Percentiles rank a stretch among this genome's conserved stretches.
Conservation (phyloP, 805 yeast species). For the Saccharomycopsis microspora region DNA sequence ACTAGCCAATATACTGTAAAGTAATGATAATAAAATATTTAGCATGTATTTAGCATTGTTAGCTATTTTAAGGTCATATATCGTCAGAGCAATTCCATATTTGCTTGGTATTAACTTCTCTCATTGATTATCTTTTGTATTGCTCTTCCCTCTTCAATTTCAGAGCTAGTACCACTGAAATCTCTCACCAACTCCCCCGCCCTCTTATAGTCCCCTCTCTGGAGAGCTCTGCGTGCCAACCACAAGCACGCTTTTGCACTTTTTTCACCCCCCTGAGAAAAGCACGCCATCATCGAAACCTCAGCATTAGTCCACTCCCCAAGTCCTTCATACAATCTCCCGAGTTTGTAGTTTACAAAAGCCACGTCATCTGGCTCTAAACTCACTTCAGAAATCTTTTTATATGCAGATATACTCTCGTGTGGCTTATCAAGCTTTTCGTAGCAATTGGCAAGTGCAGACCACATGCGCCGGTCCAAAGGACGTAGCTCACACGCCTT, state of each 20-base stretch:
- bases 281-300: constrained; percentile 53
- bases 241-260: constrained; percentile 75
- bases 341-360: constrained; percentile 52
- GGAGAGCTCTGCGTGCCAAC: constrained; percentile 65
- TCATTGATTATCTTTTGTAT: constrained; percentile 23
- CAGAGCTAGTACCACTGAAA: constrained; percentile 69
- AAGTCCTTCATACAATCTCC: constrained; percentile 48
- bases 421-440: constrained; percentile 59
- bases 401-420: constrained; percentile 74
- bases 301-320: constrained; percentile 43
- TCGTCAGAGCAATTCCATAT: no score
- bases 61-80: no score
- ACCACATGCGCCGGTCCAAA: constrained; percentile 90
- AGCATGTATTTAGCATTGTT: no score
- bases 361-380: constrained; percentile 37
- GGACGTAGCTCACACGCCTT: constrained; percentile 84
- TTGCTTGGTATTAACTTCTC: no score
- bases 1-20: no score
- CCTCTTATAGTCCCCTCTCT: constrained; percentile 42
- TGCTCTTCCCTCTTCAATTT: constrained; percentile 79
- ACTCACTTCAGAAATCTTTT: constrained; percentile 54
- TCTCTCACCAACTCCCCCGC: constrained; percentile 70
- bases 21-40: no score
- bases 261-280: constrained; percentile 58
- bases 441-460: constrained; percentile 82